Evolutionary conservation across 306 rosid genomes (phyloP).

Genomic region (Sechiopsis laciniata): DNA sequence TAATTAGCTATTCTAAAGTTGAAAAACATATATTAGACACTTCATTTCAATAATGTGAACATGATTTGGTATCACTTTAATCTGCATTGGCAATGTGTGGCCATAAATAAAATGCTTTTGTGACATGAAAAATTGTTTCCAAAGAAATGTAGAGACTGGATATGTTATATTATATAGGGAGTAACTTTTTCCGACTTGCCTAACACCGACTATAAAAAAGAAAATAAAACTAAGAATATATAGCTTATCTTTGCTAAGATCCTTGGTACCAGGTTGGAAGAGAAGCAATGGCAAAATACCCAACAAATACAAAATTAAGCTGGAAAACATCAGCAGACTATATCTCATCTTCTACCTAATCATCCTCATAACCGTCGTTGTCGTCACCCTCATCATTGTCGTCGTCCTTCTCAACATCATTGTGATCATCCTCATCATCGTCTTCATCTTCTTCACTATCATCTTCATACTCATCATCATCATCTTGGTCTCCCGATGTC

Average conservation of each 20-base stretch:
- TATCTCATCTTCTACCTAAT: not conserved
- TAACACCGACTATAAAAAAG: not conserved
- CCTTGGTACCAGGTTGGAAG: not conserved
- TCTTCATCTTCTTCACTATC: too few relatives aligned
- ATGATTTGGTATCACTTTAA: not conserved
- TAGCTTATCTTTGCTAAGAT: not conserved
- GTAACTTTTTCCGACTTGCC: not conserved
- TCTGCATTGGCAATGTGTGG: not conserved
- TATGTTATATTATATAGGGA: not conserved
- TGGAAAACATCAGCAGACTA: not conserved
- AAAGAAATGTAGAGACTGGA: not conserved
- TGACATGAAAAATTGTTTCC: not conserved
- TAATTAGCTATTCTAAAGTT: not conserved
- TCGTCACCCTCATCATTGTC: not conserved
- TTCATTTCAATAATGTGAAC: slow-evolving; percentile 14
- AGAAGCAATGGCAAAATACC: not conserved
- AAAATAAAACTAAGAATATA: not conserved
- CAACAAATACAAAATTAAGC: not conserved
- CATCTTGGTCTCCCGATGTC: slow-evolving; percentile 17
- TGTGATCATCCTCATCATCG: too few relatives aligned
- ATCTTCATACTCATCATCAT: not conserved
- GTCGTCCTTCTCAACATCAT: too few relatives aligned
- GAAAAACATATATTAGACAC: not conserved
- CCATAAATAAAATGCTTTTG: slow-evolving; percentile 4
- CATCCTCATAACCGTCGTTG: too few relatives aligned